These are phyloP conservation scores for Ilex aquifolium DNA, from an alignment of 257 asterid genomes.

Conservation along the genomic window DNA sequence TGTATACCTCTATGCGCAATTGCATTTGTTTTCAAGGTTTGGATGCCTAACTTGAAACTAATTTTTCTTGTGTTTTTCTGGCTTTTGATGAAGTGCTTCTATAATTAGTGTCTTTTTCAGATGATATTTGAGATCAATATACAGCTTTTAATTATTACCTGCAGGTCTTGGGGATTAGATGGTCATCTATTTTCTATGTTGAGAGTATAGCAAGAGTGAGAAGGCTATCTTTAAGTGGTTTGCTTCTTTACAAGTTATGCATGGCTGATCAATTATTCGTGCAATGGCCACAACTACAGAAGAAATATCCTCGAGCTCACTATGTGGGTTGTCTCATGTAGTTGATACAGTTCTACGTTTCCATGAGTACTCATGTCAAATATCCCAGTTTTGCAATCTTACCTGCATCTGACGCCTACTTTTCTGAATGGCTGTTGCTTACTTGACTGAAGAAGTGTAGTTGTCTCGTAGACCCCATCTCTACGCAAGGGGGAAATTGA, in stretches of 20 bases:
- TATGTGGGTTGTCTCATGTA: constrained; percentile 88
- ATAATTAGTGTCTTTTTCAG: background rate
- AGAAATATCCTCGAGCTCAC: constrained; percentile 69
- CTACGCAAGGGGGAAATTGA: too few relatives aligned
- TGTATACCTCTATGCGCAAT: constrained; percentile 75
- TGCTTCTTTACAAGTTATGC: constrained; percentile 68
- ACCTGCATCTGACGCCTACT: too few relatives aligned
- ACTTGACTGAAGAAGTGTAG: too few relatives aligned
- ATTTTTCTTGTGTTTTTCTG: too few relatives aligned
- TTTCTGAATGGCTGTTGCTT: too few relatives aligned
- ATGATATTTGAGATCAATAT: constrained; percentile 5
- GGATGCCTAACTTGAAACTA: constrained; percentile 3
- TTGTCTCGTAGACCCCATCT: too few relatives aligned
- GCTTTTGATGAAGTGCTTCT: too few relatives aligned
- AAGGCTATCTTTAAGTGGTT: constrained; percentile 80
- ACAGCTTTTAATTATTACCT: constrained; percentile 11
- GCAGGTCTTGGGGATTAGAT: constrained; percentile 72
- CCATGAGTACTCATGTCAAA: too few relatives aligned
- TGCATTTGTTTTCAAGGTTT: constrained; percentile 74
- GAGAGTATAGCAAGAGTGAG: constrained; percentile 95
- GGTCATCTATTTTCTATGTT: constrained; percentile 83
- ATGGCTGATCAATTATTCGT: constrained; percentile 88
- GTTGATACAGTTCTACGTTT: background rate
- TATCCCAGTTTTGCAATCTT: too few relatives aligned
- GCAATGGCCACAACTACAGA: constrained; percentile 87